Conservation (phyloP, 176 grass and related monocot species). For the Phoenix roebelenii region DNA sequence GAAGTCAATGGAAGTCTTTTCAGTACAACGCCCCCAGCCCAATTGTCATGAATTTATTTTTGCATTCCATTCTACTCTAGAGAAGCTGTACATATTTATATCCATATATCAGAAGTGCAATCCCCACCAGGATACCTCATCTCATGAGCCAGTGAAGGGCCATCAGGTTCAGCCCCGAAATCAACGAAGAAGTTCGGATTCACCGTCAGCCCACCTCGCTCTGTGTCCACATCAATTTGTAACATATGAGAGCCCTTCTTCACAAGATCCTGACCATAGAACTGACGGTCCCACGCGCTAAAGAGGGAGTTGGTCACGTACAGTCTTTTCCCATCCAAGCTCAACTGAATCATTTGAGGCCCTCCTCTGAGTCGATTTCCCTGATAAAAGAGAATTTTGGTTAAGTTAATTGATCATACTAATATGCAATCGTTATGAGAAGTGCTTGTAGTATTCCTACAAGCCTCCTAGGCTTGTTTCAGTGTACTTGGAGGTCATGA, state of each 20-base stretch:
- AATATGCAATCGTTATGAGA: background rate
- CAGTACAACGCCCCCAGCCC: too few species aligned
- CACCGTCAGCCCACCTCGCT: constrained; percentile 57
- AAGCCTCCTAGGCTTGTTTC: too few species aligned
- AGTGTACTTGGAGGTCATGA: too few species aligned
- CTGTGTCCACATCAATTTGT: constrained; percentile 71
- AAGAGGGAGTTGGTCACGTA: constrained; percentile 96
- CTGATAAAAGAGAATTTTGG: constrained; percentile 19
- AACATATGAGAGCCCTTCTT: constrained; percentile 90
- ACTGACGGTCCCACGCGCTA: constrained; percentile 77
- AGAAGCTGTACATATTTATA: constrained; percentile 20
- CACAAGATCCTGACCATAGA: constrained; percentile 54
- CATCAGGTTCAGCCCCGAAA: constrained; percentile 66
- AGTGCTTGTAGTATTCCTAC: too few species aligned
- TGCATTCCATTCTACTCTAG: too few species aligned
- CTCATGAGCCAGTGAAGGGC: constrained; percentile 77
- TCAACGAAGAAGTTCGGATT: constrained; percentile 89
- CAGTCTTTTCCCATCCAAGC: constrained; percentile 74
- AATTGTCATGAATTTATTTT: too few species aligned
- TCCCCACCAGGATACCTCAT: constrained; percentile 98
- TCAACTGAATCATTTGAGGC: constrained; percentile 91
- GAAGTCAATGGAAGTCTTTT: too few species aligned
- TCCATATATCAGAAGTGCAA: constrained; percentile 98
- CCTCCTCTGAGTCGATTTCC: constrained; percentile 80
- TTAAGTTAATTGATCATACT: background rate